Percentiles rank a stretch among this genome's conserved stretches.
These are phyloP conservation scores for Prunus yedoensis DNA, from an alignment of 331 rosid species.

Conservation along the genomic window DNA sequence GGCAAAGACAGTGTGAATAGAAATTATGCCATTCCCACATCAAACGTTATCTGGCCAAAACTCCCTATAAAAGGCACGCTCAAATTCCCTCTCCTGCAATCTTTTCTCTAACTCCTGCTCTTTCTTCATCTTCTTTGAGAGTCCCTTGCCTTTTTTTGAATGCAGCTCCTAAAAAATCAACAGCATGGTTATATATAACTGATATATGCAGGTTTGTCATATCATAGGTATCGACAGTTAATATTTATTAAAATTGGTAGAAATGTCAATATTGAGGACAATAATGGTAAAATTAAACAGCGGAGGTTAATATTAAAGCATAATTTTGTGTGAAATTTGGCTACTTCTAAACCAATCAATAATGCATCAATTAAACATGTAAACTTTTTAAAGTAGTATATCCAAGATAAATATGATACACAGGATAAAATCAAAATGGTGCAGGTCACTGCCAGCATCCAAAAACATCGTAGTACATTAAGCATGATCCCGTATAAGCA, in stretches of 20 bases:
- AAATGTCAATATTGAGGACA: no score
- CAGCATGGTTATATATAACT: not conserved
- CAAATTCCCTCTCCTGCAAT: slow-evolving; percentile 80
- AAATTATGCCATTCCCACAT: not conserved
- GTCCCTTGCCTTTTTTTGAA: slow-evolving; percentile 52
- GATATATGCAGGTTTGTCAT: not conserved
- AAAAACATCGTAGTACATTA: no score
- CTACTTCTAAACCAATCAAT: no score
- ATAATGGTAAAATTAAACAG: not conserved
- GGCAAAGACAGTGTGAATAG: not conserved
- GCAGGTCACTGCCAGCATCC: no score
- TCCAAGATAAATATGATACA: no score
- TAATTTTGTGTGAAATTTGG: no score
- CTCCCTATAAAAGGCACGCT: slow-evolving; percentile 73
- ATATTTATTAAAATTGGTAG: no score
- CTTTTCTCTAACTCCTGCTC: slow-evolving; percentile 63
- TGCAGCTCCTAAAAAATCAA: slow-evolving; percentile 44
- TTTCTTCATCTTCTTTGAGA: slow-evolving; percentile 66
- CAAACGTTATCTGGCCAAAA: slow-evolving; percentile 89
- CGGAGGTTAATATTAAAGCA: not conserved
- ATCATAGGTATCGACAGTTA: no score
- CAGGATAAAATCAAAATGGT: no score
- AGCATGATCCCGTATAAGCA: not conserved
- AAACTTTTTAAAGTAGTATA: no score
- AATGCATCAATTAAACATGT: no score